Conservation (phyloP, 108 stramenopile genomes). For the Fragilaria crotonensis region DNA sequence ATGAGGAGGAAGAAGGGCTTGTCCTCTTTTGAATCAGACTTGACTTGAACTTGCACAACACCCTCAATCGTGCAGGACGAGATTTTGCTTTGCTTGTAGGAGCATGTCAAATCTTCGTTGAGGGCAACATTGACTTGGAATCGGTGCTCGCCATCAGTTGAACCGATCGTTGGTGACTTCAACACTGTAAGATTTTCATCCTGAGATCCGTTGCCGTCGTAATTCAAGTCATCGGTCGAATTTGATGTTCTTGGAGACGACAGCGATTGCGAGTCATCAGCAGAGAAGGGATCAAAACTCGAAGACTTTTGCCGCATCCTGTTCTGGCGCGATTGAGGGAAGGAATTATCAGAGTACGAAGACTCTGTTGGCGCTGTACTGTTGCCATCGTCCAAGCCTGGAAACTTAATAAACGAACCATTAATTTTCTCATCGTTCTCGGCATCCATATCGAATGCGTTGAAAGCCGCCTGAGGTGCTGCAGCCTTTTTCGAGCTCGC, state of each 20-base stretch:
- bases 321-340: neutral
- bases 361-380: no score
- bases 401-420: no score
- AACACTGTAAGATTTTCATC: no score
- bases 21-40: conserved; percentile 16
- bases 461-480: no score
- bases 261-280: neutral
- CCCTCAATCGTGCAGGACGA: conserved; percentile 71
- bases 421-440: no score
- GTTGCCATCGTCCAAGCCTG: no score
- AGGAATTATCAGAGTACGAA: neutral
- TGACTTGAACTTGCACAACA: conserved; percentile 57
- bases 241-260: neutral
- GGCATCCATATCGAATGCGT: no score
- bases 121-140: conserved; percentile 54
- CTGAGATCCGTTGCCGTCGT: no score
- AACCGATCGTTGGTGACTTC: neutral
- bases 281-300: neutral
- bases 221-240: neutral
- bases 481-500: no score
- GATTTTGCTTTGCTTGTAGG: conserved; percentile 70
- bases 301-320: neutral
- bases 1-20: conserved; percentile 60
- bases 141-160: neutral
- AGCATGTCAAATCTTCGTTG: conserved; percentile 84